These are phyloP conservation scores for Madurella fahalii DNA, from an alignment of 2,329 filamentous ascomycete genomes.

Conservation along the genomic window DNA sequence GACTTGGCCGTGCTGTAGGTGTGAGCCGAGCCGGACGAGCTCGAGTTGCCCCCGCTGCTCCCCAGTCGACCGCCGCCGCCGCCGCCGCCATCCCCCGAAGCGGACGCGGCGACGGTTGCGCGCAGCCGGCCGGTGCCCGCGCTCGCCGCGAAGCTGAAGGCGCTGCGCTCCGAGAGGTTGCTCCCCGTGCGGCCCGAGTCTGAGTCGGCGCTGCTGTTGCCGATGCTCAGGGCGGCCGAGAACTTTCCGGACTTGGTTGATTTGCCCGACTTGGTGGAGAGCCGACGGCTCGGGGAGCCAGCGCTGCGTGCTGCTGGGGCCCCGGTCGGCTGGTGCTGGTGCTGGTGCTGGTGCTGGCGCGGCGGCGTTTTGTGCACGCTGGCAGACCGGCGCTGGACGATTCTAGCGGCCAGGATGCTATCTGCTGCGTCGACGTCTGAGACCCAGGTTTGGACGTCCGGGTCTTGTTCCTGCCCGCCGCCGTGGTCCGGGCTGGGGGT, in stretches of 20 bases:
- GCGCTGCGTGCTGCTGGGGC: not conserved
- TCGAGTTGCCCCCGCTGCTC: slow-evolving; percentile 1
- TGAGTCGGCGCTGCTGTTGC: not conserved
- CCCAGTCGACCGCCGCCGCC: slow-evolving; percentile 12
- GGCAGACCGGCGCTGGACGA: slow-evolving; percentile 32
- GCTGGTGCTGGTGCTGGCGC: slow-evolving; percentile 1
- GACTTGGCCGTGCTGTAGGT: slow-evolving; percentile 46
- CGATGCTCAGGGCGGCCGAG: not conserved
- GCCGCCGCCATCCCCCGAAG: not conserved
- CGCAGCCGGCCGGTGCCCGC: not conserved
- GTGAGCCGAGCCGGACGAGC: slow-evolving; percentile 30
- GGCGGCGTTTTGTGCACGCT: not conserved
- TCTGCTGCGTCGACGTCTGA: slow-evolving; percentile 53
- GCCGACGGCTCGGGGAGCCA: slow-evolving; percentile 5
- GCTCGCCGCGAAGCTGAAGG: slow-evolving; percentile 32
- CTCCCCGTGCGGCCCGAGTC: slow-evolving; percentile 45
- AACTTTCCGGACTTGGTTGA: not conserved
- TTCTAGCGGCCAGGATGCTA: slow-evolving; percentile 44
- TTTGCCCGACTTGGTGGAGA: slow-evolving; percentile 11
- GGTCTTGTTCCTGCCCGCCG: slow-evolving; percentile 36
- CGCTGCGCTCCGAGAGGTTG: slow-evolving; percentile 53
- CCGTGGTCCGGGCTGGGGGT: slow-evolving; percentile 20
- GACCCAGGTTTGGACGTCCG: slow-evolving; percentile 57
- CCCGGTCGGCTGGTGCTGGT: not conserved
- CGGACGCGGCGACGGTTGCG: not conserved